Conservation (phyloP, 371 early-diverging fungal species). For the Rhizopus sp. region DNA sequence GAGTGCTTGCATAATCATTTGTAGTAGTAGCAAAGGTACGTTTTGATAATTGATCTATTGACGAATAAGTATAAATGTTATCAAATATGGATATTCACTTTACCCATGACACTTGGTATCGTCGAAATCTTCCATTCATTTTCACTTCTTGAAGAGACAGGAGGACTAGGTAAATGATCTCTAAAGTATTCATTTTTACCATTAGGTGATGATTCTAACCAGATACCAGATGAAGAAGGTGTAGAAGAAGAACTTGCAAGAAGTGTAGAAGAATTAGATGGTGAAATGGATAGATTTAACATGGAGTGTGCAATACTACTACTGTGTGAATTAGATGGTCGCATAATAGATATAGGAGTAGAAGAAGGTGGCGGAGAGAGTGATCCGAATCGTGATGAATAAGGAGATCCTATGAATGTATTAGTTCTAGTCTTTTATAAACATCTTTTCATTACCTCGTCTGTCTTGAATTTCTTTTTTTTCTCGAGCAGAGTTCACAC, state of each 20-base stretch:
- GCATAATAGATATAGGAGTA: conserved; percentile 20
- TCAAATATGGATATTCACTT: neutral
- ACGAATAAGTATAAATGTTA: neutral
- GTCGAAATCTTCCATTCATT: conserved; percentile 27
- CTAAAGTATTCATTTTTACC: conserved; percentile 6
- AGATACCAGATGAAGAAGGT: conserved; percentile 19
- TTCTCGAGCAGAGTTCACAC: conserved; percentile 46
- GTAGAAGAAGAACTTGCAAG: conserved; percentile 31
- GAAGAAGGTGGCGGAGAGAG: conserved; percentile 26
- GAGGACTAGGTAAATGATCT: conserved; percentile 16
- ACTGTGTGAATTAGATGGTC: conserved; percentile 24
- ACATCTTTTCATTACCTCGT: conserved; percentile 10
- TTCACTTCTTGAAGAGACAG: conserved; percentile 18
- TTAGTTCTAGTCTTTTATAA: neutral
- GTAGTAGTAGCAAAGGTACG: conserved; percentile 29
- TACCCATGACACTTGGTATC: conserved; percentile 52
- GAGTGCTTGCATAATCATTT: conserved; percentile 23
- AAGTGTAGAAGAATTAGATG: conserved; percentile 26
- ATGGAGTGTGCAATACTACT: conserved; percentile 37
- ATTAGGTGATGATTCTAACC: conserved; percentile 12
- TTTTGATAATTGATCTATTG: conserved; percentile 34
- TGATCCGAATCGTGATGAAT: conserved; percentile 23
- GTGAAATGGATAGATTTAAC: conserved; percentile 43
- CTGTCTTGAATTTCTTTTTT: conserved; percentile 31
- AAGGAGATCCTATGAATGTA: conserved; percentile 10